A percentile compares a stretch with the other conserved stretches of the same genome.
Evolutionary conservation across 2,329 filamentous ascomycete genomes (phyloP).

Genomic region (Arthrobotrys conoides): DNA sequence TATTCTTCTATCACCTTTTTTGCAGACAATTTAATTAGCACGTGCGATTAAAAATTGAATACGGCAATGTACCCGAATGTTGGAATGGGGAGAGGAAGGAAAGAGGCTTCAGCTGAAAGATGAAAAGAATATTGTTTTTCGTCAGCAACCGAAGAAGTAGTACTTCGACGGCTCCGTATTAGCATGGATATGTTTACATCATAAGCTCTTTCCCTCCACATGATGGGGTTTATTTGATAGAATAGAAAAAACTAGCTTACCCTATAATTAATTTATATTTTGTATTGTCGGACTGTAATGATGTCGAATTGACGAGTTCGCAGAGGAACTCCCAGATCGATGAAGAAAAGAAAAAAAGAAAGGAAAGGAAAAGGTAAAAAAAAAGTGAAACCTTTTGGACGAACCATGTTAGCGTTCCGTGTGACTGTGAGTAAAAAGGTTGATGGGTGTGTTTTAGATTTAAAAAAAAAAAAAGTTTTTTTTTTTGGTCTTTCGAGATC

Average conservation of each 20-base stretch:
- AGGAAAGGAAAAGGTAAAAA: not conserved
- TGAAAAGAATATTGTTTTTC: constrained; percentile 58
- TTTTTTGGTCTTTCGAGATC: constrained; percentile 26
- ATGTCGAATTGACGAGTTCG: no score
- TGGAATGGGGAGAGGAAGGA: not conserved
- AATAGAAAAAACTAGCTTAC: not conserved
- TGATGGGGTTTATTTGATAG: not conserved
- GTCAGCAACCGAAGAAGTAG: constrained; percentile 51
- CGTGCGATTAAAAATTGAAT: not conserved
- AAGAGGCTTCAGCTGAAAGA: constrained; percentile 60
- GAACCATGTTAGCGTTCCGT: constrained; percentile 1
- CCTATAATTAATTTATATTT: not conserved
- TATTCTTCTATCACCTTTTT: not conserved
- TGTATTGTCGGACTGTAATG: no score
- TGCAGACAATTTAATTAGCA: constrained; percentile 29
- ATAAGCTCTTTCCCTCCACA: constrained; percentile 34
- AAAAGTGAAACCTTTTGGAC: not conserved
- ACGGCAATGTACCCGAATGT: not conserved
- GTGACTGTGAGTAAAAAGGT: not conserved
- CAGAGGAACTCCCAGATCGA: no score
- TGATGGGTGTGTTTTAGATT: not conserved
- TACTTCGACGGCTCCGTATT: constrained; percentile 55
- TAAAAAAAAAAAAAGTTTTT: not conserved
- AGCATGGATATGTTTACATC: constrained; percentile 60
- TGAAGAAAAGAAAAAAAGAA: not conserved